Percentiles rank a stretch among this genome's conserved stretches.
phyloP scores from a whole-genome alignment of 148 eudicot species.

The Cornus controversa region DNA sequence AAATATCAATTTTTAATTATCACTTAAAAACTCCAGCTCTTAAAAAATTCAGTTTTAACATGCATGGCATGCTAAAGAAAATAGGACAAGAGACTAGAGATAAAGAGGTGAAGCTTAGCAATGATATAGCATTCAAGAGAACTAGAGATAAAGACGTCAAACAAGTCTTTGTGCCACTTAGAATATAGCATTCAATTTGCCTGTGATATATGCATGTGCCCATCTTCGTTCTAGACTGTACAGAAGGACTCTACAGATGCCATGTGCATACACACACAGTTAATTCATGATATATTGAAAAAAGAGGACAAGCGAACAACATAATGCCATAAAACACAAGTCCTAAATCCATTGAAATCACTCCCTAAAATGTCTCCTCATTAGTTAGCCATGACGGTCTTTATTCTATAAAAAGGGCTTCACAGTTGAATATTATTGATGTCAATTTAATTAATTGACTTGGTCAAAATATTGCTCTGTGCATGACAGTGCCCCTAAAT shows the following conservation, averaged over 20 bases:
- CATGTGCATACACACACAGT: not conserved
- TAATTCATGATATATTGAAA: not conserved
- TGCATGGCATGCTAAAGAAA: not conserved
- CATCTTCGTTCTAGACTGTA: not conserved
- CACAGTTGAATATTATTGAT: not conserved
- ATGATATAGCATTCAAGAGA: not conserved
- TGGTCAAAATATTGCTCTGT: not conserved
- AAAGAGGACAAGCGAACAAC: not conserved
- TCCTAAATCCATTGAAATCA: not conserved
- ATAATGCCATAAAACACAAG: not conserved
- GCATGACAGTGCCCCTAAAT: not conserved
- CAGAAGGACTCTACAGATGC: not conserved
- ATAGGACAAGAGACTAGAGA: not conserved
- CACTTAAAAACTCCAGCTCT: too few relatives aligned
- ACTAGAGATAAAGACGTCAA: not conserved
- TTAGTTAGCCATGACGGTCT: not conserved
- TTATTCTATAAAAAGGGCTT: slow-evolving; percentile 2
- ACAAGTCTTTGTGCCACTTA: not conserved
- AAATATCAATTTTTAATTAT: too few relatives aligned
- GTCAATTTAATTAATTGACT: not conserved
- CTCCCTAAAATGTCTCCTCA: not conserved
- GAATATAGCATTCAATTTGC: not conserved
- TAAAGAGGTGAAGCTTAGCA: not conserved
- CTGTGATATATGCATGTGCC: not conserved
- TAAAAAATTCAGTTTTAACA: not conserved